A percentile compares a stretch with the other conserved stretches of the same genome.
These are phyloP conservation scores for Fusarium newnesense DNA, from an alignment of 2,329 filamentous ascomycete genomes.

Conservation along the genomic window DNA sequence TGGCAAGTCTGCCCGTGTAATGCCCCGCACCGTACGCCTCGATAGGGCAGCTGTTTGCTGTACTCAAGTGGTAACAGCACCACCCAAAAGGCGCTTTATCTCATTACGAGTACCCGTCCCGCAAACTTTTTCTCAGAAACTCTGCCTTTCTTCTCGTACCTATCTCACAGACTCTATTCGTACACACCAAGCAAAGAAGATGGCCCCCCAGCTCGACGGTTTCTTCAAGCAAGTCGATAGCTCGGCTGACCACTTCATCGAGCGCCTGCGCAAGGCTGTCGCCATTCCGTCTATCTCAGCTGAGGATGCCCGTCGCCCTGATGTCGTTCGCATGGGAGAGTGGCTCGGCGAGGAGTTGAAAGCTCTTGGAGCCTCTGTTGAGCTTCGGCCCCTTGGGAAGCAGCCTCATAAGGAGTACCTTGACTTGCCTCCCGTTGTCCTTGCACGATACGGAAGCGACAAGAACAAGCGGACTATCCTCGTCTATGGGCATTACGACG, in stretches of 20 bases:
- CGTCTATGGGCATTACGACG: constrained; percentile 98
- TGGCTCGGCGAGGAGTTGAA: constrained; percentile 88
- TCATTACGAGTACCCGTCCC: constrained; percentile 34
- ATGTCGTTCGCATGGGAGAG: constrained; percentile 97
- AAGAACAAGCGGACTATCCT: constrained; percentile 93
- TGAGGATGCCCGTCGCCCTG: constrained; percentile 85
- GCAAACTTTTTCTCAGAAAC: constrained; percentile 25
- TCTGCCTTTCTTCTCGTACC: constrained; percentile 45
- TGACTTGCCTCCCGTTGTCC: constrained; percentile 89
- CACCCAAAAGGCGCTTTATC: constrained; percentile 42
- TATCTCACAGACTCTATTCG: constrained; percentile 66
- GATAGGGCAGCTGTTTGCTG: constrained; percentile 45
- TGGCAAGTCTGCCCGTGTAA: constrained; percentile 45
- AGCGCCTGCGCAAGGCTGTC: constrained; percentile 89
- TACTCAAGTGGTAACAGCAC: constrained; percentile 36
- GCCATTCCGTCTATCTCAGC: constrained; percentile 96
- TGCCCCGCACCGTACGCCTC: constrained; percentile 59
- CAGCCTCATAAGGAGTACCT: constrained; percentile 92
- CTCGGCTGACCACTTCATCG: constrained; percentile 84
- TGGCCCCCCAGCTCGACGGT: constrained; percentile 89
- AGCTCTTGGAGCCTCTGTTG: constrained; percentile 84
- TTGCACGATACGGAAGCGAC: constrained; percentile 92
- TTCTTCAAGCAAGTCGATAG: constrained; percentile 94
- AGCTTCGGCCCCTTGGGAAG: constrained; percentile 87
- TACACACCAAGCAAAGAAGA: constrained; percentile 74